Conservation (phyloP, 345 rosid species). For the Gossypium herbaceum region DNA sequence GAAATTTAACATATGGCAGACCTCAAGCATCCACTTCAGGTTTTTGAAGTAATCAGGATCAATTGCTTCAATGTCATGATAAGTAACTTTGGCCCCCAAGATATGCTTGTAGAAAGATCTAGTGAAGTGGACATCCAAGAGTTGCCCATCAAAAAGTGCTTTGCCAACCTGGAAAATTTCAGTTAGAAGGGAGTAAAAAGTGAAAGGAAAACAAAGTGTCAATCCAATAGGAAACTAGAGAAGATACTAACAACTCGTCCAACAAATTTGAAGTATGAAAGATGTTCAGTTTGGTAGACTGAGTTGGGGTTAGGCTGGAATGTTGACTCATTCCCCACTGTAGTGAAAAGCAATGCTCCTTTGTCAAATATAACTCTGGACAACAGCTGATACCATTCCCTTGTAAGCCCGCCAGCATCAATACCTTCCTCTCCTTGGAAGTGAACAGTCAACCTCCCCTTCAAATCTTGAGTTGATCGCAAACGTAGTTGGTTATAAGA, state of each 20-base stretch:
- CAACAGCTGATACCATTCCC: constrained; percentile 97
- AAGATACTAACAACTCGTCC: constrained; percentile 83
- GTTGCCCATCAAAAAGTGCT: constrained; percentile 93
- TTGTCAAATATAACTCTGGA: constrained; percentile 63
- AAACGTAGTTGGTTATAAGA: constrained; percentile 91
- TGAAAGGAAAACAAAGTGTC: background rate
- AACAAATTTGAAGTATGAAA: constrained; percentile 94
- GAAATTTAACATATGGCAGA: constrained; percentile 21
- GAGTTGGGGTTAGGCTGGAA: constrained; percentile 99
- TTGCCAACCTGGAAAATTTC: constrained; percentile 72
- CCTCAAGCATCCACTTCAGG: constrained; percentile 99
- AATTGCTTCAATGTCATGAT: constrained; percentile 95
- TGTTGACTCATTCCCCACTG: constrained; percentile 94
- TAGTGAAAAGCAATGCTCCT: constrained; percentile 62
- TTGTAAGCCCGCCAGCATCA: constrained; percentile 98
- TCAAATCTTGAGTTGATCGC: constrained; percentile 80
- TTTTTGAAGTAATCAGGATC: constrained; percentile 86
- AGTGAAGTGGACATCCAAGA: constrained; percentile 94
- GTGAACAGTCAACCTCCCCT: constrained; percentile 88
- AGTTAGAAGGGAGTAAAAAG: constrained; percentile 14
- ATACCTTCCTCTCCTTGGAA: constrained; percentile 99
- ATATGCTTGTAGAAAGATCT: constrained; percentile 98
- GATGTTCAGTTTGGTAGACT: constrained; percentile 92
- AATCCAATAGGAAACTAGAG: constrained; percentile 12
- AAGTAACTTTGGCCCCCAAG: constrained; percentile 84